phyloP scores from a whole-genome alignment of 2,329 filamentous ascomycete genomes.

The Scedosporium minutisporum region DNA sequence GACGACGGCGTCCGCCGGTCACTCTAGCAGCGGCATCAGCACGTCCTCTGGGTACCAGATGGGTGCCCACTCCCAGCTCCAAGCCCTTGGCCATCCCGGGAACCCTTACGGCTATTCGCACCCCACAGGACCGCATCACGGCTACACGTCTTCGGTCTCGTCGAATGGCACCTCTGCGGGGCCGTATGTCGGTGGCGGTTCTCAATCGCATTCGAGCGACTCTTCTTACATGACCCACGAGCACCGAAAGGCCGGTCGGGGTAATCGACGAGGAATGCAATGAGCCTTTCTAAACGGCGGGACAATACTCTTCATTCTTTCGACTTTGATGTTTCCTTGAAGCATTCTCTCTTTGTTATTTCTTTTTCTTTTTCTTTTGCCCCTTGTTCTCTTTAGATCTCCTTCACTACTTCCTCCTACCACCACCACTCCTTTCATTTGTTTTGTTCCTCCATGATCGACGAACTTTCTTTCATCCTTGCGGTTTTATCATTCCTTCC shows the following conservation, averaged over 20 bases:
- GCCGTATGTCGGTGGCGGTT: neutral
- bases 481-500: conserved; percentile 10
- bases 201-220: conserved; percentile 4
- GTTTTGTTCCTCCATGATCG: conserved; percentile 3
- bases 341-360: neutral
- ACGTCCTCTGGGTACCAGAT: conserved; percentile 12
- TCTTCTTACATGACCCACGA: conserved; percentile 12
- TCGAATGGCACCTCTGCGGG: conserved; percentile 29
- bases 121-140: conserved; percentile 19
- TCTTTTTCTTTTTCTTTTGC: neutral
- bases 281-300: conserved; percentile 3
- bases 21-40: conserved; percentile 18
- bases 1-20: conserved; percentile 32
- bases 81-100: conserved; percentile 9
- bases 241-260: conserved; percentile 22
- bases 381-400: no score
- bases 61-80: conserved; percentile 10
- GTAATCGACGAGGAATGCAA: conserved; percentile 12
- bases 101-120: conserved; percentile 17
- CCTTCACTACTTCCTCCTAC: no score
- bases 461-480: conserved; percentile 1
- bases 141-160: conserved; percentile 45
- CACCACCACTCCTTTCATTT: neutral
- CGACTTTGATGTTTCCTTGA: no score
- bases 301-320: conserved; percentile 1